phyloP scores from a whole-genome alignment of 805 yeast genomes.

The Tetrapisispora pingtungensis region DNA sequence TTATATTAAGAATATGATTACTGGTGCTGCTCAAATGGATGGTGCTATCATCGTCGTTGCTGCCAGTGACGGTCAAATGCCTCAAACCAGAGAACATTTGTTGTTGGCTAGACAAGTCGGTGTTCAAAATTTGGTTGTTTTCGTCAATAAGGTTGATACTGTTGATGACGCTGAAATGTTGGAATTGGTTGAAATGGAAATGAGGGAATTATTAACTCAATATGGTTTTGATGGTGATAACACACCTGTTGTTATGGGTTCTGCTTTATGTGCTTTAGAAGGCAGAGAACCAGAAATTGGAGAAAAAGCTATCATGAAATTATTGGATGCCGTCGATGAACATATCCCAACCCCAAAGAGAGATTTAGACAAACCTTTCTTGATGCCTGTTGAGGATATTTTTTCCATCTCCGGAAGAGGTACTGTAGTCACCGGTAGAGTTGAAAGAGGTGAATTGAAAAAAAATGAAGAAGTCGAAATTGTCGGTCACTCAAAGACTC shows the following conservation, averaged over 20 bases:
- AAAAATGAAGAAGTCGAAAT: slow-evolving; percentile 98
- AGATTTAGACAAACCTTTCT: slow-evolving; percentile 91
- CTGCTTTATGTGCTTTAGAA: slow-evolving; percentile 95
- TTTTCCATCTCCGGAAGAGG: slow-evolving; percentile 99
- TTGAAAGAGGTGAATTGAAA: slow-evolving; percentile 94
- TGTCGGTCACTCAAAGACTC: slow-evolving; percentile 81
- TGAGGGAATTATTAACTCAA: slow-evolving; percentile 86
- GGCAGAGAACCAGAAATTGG: slow-evolving; percentile 86
- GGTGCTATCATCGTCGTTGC: slow-evolving; percentile 99
- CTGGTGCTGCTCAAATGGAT: slow-evolving; percentile 99
- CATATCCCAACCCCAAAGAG: slow-evolving; percentile 94
- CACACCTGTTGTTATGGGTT: slow-evolving; percentile 96
- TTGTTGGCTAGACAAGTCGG: slow-evolving; percentile 98
- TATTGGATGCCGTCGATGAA: slow-evolving; percentile 87
- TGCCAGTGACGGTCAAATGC: slow-evolving; percentile 99
- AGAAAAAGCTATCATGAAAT: slow-evolving; percentile 66
- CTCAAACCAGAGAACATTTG: slow-evolving; percentile 98
- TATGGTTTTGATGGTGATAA: slow-evolving; percentile 98
- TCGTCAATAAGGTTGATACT: slow-evolving; percentile 96
- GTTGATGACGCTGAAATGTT: slow-evolving; percentile 98
- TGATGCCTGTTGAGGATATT: slow-evolving; percentile 95
- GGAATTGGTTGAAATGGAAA: slow-evolving; percentile 99
- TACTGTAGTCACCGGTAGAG: slow-evolving; percentile 98
- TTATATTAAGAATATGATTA: slow-evolving; percentile 97
- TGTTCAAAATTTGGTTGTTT: slow-evolving; percentile 93